Conservation (phyloP, 164 flowering plant genomes). For the Magnolia changhungtana region DNA sequence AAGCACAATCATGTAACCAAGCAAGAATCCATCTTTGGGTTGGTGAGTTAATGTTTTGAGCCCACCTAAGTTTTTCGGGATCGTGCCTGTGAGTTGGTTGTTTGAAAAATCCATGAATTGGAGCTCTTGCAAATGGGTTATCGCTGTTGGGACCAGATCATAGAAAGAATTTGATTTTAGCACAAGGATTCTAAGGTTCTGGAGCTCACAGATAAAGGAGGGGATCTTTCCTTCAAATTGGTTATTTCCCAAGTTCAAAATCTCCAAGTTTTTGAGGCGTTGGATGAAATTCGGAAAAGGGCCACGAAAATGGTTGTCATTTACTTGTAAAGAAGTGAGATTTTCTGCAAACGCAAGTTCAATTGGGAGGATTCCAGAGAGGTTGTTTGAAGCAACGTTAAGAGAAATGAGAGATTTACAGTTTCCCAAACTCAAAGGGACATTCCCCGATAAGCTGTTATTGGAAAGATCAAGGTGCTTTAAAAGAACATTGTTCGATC, state of each 20-base stretch:
- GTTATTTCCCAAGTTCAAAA: too few relatives aligned
- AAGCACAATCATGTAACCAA: conserved; percentile 10
- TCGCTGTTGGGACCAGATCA: conserved; percentile 13
- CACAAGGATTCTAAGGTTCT: conserved; percentile 16
- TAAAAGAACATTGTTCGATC: conserved; percentile 5
- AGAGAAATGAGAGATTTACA: conserved; percentile 19
- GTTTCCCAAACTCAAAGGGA: conserved; percentile 10
- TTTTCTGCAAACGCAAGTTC: conserved; percentile 10
- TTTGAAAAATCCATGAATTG: conserved; percentile 3
- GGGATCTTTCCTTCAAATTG: too few relatives aligned
- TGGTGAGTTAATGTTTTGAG: conserved; percentile 5
- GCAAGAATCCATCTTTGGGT: conserved; percentile 1
- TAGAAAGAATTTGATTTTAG: conserved; percentile 17
- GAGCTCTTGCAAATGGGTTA: conserved; percentile 4
- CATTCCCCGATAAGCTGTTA: background rate
- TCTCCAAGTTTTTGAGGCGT: too few relatives aligned
- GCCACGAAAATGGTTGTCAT: too few relatives aligned
- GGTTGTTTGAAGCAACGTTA: conserved; percentile 15
- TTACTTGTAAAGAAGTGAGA: background rate
- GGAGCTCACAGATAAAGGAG: conserved; percentile 18
- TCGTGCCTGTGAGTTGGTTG: conserved; percentile 7
- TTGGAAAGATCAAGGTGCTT: conserved; percentile 16
- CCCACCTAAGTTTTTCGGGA: conserved; percentile 3
- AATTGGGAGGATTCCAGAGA: conserved; percentile 7
- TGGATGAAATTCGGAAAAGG: too few relatives aligned